phyloP scores from a whole-genome alignment of 345 rosid genomes.

The Cardamine resedifolia region DNA sequence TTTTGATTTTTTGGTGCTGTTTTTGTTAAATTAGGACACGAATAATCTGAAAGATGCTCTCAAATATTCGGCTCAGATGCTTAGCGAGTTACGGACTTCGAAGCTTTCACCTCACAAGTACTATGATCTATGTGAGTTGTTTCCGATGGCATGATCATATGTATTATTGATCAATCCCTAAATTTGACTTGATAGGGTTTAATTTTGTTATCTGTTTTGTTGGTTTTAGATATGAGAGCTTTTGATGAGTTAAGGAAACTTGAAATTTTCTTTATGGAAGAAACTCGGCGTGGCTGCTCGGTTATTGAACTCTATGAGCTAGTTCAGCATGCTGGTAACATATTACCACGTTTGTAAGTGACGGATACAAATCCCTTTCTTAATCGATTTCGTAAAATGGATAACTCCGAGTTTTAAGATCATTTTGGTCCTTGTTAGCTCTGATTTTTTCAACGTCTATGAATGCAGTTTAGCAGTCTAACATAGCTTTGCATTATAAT shows the following conservation, averaged over 20 bases:
- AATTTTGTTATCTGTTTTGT: conserved; percentile 17
- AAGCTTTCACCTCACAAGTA: conserved; percentile 97
- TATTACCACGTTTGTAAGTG: conserved; percentile 91
- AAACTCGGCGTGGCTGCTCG: conserved; percentile 89
- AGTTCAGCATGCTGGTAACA: conserved; percentile 98
- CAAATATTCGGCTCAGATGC: conserved; percentile 99
- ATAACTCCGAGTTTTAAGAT: not conserved
- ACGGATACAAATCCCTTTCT: not conserved
- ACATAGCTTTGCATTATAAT: too few relatives aligned
- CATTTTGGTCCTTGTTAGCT: not conserved
- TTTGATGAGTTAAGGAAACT: conserved; percentile 96
- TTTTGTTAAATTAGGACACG: conserved; percentile 58
- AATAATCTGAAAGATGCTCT: conserved; percentile 95
- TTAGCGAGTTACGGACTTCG: conserved; percentile 94
- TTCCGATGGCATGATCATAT: not conserved
- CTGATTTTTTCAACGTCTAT: too few relatives aligned
- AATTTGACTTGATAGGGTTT: not conserved
- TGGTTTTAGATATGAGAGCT: conserved; percentile 79
- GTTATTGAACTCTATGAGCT: conserved; percentile 94
- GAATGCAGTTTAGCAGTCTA: too few relatives aligned
- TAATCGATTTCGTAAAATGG: not conserved
- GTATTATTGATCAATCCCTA: conserved; percentile 4
- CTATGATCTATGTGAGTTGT: conserved; percentile 80
- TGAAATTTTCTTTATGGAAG: conserved; percentile 93
- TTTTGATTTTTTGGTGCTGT: conserved; percentile 11